phyloP scores from a whole-genome alignment of 1,139 yeast genomes.

The Protomyces inouyei region DNA sequence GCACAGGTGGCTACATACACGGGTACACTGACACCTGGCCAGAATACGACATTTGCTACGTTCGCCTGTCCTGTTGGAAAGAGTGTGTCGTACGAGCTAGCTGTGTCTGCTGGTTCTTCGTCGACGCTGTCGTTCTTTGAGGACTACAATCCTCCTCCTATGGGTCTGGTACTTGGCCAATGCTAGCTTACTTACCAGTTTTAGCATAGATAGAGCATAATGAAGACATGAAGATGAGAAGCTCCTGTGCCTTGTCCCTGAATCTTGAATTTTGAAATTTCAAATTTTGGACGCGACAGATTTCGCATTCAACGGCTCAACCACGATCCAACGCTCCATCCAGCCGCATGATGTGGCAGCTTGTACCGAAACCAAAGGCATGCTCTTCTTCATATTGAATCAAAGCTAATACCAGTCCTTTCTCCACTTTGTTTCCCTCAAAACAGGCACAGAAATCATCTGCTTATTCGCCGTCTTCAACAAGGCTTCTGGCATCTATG shows the following conservation, averaged over 20 bases:
- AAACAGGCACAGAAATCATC: constrained; percentile 79
- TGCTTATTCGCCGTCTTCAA: constrained; percentile 76
- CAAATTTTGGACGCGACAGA: no score
- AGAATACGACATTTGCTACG: constrained; percentile 10
- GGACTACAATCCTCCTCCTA: constrained; percentile 9
- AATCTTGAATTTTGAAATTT: no score
- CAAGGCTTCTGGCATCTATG: constrained; percentile 86
- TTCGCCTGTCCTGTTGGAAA: constrained; percentile 8
- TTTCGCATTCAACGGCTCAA: neutral
- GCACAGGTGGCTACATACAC: constrained; percentile 4
- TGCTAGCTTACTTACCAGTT: neutral
- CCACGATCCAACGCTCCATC: neutral
- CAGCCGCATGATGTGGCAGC: neutral
- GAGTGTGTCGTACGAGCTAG: constrained; percentile 14
- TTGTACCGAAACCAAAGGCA: neutral
- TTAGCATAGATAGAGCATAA: no score
- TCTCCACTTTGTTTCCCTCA: constrained; percentile 64
- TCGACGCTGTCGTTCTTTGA: constrained; percentile 12
- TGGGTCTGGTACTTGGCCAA: neutral
- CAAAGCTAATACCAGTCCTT: constrained; percentile 39
- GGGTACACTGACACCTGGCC: constrained; percentile 13
- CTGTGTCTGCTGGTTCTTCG: constrained; percentile 1
- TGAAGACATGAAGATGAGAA: no score
- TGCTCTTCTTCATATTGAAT: neutral
- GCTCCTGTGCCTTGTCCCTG: no score